Percentiles rank a stretch among this genome's conserved stretches.
phyloP scores from a whole-genome alignment of 192 early-diverging fungal species.

The Backusella liffmaniae region DNA sequence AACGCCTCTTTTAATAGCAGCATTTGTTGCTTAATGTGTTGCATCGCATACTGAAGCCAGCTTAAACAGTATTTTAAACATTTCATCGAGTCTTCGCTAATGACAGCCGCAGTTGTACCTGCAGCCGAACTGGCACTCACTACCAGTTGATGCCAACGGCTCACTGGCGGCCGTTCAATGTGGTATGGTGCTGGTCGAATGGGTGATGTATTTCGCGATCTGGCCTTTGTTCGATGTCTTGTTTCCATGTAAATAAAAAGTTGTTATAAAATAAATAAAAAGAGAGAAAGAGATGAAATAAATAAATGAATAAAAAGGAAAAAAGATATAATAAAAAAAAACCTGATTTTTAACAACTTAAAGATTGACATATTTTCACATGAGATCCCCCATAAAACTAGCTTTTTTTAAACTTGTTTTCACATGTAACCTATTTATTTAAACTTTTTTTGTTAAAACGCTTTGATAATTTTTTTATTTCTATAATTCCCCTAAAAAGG shows the following conservation, averaged over 20 bases:
- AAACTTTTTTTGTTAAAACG: slow-evolving; percentile 8
- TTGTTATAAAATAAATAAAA: background rate
- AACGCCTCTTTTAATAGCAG: slow-evolving; percentile 52
- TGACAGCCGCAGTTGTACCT: slow-evolving; percentile 70
- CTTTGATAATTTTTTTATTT: slow-evolving; percentile 6
- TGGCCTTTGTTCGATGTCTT: background rate
- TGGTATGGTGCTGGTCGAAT: slow-evolving; percentile 16
- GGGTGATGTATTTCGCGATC: slow-evolving; percentile 22
- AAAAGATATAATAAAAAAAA: background rate
- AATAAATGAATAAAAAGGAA: slow-evolving; percentile 7
- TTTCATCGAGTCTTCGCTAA: slow-evolving; percentile 87
- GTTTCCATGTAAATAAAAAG: background rate
- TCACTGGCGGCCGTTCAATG: slow-evolving; percentile 15
- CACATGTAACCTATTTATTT: slow-evolving; percentile 6
- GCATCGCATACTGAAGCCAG: slow-evolving; percentile 84
- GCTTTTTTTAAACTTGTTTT: background rate
- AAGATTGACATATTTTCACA: slow-evolving; percentile 32
- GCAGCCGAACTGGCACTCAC: slow-evolving; percentile 57
- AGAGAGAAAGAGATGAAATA: background rate
- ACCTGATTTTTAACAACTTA: background rate
- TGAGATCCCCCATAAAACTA: slow-evolving; percentile 15
- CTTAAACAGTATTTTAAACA: slow-evolving; percentile 87
- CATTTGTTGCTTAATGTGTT: slow-evolving; percentile 72
- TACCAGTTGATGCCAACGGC: slow-evolving; percentile 61
- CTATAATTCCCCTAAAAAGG: background rate